Evolutionary conservation across 441 rosid species (phyloP).

Genomic region (Gossypium armourianum): DNA sequence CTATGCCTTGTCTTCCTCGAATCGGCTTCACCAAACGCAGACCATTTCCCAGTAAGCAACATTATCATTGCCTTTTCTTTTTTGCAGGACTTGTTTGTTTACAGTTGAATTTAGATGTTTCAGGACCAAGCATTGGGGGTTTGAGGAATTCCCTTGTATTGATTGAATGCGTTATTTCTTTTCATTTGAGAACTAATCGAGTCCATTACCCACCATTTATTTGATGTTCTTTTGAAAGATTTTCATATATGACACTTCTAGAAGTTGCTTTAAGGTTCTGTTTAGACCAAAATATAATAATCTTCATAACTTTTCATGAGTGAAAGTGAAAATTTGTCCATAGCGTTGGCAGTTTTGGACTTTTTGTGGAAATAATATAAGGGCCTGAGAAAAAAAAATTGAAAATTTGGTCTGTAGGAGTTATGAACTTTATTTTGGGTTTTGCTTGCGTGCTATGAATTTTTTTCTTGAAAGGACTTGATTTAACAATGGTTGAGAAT

Average conservation of each 20-base stretch:
- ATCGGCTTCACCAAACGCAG: slow-evolving; percentile 30
- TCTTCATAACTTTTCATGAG: background rate
- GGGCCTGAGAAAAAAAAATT: background rate
- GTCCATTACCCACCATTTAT: background rate
- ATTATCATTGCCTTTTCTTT: background rate
- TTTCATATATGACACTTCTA: background rate
- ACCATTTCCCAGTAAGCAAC: slow-evolving; percentile 35
- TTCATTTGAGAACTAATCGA: background rate
- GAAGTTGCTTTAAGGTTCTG: background rate
- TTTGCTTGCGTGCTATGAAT: background rate
- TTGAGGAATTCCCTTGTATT: background rate
- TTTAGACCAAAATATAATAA: background rate
- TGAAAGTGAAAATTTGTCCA: background rate
- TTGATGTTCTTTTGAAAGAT: slow-evolving; percentile 6
- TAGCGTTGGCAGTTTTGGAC: background rate
- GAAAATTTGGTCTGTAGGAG: background rate
- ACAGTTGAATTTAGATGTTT: slow-evolving; percentile 4
- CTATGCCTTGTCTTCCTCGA: slow-evolving; percentile 32
- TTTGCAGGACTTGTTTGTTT: background rate
- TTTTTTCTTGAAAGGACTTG: slow-evolving; percentile 1
- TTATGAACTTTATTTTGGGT: background rate
- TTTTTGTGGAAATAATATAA: background rate
- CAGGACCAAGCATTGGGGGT: background rate
- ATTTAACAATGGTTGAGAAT: slow-evolving; percentile 1
- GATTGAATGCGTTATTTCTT: background rate